Evolutionary conservation across 169 alveolate genomes (phyloP).

Genomic region (Amoebophrya sp.): DNA sequence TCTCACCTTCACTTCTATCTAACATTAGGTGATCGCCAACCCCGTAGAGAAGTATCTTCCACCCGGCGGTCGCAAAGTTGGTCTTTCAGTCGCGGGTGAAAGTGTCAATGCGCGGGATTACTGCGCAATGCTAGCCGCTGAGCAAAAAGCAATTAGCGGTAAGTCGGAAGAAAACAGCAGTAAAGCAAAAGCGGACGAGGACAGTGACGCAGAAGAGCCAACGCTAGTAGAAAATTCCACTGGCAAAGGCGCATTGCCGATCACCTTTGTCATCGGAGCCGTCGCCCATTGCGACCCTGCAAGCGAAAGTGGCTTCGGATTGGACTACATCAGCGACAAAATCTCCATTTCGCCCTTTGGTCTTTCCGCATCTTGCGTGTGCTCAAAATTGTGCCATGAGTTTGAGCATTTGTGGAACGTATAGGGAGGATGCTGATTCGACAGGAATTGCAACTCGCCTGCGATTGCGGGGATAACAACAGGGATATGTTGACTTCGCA

Average conservation of each 20-base stretch:
- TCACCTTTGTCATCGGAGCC: slow-evolving; percentile 60
- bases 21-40: slow-evolving; percentile 58
- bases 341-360: slow-evolving; percentile 57
- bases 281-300: slow-evolving; percentile 59
- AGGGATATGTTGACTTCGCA: too few species aligned
- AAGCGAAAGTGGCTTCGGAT: slow-evolving; percentile 18
- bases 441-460: too few species aligned
- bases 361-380: slow-evolving; percentile 52
- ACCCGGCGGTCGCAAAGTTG: slow-evolving; percentile 56
- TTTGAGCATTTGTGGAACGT: slow-evolving; percentile 56
- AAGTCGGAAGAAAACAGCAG: background rate
- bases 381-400: slow-evolving; percentile 56
- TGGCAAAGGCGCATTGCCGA: slow-evolving; percentile 23
- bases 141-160: background rate
- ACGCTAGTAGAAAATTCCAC: background rate
- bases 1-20: too few species aligned
- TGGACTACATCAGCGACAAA: slow-evolving; percentile 51
- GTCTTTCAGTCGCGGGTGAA: slow-evolving; percentile 53
- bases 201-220: background rate
- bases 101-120: slow-evolving; percentile 44
- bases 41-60: slow-evolving; percentile 61
- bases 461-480: too few species aligned
- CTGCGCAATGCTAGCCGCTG: background rate
- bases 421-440: too few species aligned
- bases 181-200: background rate